Conservation (phyloP, 345 rosid genomes). For the Citrus hindsii region DNA sequence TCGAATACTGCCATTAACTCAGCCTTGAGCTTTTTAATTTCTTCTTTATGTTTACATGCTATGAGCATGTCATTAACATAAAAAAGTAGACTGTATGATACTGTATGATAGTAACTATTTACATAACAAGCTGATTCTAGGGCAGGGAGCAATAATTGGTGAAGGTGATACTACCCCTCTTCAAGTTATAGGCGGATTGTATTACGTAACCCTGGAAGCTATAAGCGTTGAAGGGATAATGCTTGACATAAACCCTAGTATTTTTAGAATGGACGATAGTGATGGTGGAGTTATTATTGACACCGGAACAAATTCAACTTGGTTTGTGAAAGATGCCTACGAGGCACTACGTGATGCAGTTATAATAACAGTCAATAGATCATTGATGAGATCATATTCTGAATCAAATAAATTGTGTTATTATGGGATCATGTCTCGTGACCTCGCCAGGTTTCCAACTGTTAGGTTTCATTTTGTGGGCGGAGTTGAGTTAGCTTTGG, state of each 20-base stretch:
- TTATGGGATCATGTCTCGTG: slow-evolving; percentile 20
- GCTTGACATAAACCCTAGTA: slow-evolving; percentile 31
- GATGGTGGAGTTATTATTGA: slow-evolving; percentile 37
- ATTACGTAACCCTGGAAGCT: slow-evolving; percentile 41
- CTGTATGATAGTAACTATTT: slow-evolving; percentile 29
- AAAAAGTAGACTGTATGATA: no score
- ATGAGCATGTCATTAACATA: no score
- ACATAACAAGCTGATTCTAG: slow-evolving; percentile 43
- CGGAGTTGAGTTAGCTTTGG: slow-evolving; percentile 38
- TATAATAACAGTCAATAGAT: slow-evolving; percentile 14
- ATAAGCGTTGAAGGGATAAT: slow-evolving; percentile 42
- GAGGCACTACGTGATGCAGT: slow-evolving; percentile 32
- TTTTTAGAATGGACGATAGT: slow-evolving; percentile 18
- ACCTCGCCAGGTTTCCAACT: slow-evolving; percentile 33
- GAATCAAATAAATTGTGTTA: slow-evolving; percentile 25
- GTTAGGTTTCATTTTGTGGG: slow-evolving; percentile 38
- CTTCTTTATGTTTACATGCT: no score
- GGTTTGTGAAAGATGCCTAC: slow-evolving; percentile 32
- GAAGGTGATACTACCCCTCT: slow-evolving; percentile 46
- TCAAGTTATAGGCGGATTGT: slow-evolving; percentile 27
- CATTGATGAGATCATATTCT: slow-evolving; percentile 6
- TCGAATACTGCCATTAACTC: no score
- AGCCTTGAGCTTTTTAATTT: no score
- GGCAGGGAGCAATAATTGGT: slow-evolving; percentile 34
- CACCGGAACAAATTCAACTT: slow-evolving; percentile 39